phyloP scores from a whole-genome alignment of 208 protist genomes.

The Zelonia costaricensis region DNA sequence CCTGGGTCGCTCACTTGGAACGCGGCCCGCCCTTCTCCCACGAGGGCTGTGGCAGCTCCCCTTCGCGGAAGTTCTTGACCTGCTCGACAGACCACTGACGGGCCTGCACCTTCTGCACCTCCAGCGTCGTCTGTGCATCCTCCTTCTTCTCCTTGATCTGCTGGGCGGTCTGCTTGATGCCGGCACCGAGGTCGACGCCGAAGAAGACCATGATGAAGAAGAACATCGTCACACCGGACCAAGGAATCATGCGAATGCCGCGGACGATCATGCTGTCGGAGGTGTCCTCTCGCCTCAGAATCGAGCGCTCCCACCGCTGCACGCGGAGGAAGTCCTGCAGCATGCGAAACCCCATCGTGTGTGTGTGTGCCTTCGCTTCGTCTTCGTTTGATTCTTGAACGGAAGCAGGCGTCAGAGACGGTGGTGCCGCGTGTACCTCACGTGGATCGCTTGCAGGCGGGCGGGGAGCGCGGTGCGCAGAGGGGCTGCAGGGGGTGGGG shows the following conservation, averaged over 20 bases:
- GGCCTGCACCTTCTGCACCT: slow-evolving; percentile 68
- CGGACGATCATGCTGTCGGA: slow-evolving; percentile 48
- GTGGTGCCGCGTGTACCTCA: too few relatives aligned
- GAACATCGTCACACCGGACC: slow-evolving; percentile 80
- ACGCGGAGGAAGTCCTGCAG: slow-evolving; percentile 65
- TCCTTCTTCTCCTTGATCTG: slow-evolving; percentile 82
- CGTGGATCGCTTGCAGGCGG: too few relatives aligned
- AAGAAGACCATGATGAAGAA: slow-evolving; percentile 88
- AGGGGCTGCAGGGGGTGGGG: too few relatives aligned
- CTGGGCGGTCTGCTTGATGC: slow-evolving; percentile 72
- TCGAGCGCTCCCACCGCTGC: slow-evolving; percentile 75
- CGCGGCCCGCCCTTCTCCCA: slow-evolving; percentile 67
- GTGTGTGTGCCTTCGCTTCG: neutral
- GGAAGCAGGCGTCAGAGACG: too few relatives aligned
- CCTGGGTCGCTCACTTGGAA: slow-evolving; percentile 23
- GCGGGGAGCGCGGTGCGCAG: too few relatives aligned
- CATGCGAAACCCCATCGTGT: slow-evolving; percentile 49
- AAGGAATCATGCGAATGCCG: slow-evolving; percentile 65
- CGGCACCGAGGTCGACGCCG: slow-evolving; percentile 75
- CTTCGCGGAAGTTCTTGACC: slow-evolving; percentile 60
- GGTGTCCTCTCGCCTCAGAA: slow-evolving; percentile 51
- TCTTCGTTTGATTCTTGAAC: neutral
- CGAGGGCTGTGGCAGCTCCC: slow-evolving; percentile 74
- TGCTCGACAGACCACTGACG: slow-evolving; percentile 84
- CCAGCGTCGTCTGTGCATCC: slow-evolving; percentile 54